Base-by-base conservation (phyloP, 495 filamentous ascomycete species). In the Trypethelium eluteriae region DNA sequence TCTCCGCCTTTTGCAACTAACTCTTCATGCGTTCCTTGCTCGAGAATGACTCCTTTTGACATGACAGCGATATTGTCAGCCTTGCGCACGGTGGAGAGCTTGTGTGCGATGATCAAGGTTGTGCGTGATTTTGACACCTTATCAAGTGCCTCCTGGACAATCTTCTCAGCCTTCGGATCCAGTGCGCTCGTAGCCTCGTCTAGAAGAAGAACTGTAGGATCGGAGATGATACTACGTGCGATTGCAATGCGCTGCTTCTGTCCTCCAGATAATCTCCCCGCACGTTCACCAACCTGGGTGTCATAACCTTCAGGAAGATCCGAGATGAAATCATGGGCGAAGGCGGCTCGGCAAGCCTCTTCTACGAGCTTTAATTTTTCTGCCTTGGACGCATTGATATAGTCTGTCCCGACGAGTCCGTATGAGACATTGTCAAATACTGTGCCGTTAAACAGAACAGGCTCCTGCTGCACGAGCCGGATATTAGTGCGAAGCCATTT, bases 361-460 rank as follows among this genome's bases (percentile, higher is more conserved):
- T 82, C 77, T 3, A 89, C 84, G 2, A 87, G 70, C 18, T 79
- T 74, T 35, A 72, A 77, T 73, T 88, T 88, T 6, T 79, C 53
- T 14, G 53, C 53, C 32, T 36, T 59, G 53, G 53, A 59, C 25
- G 53, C 53, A 59, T 59, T 59, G 18, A 59, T 32, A 32, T 59
- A 32, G 18, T 35, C 53, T 0, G 86, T 85, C 3, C 87, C 87
- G n/a, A 86, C 75, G 7, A 89, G 77, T 0, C 88, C 88, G 63
- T 85, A 82, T 25, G 81, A 78, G 0, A 91, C 83, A 68, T 91
- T 92, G 38, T 83, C 76, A 69, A 81, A 86, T 46, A 91, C 86
- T 2, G 84, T 84, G 59, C 83, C 81, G 69, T 87, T 88, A 74
- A 91, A 91, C 1, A 91, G 78, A 65, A 88, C 84, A 16, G 87